Evolutionary conservation across 305 asterid genomes (phyloP).

Genomic region (Solanum chacoense): DNA sequence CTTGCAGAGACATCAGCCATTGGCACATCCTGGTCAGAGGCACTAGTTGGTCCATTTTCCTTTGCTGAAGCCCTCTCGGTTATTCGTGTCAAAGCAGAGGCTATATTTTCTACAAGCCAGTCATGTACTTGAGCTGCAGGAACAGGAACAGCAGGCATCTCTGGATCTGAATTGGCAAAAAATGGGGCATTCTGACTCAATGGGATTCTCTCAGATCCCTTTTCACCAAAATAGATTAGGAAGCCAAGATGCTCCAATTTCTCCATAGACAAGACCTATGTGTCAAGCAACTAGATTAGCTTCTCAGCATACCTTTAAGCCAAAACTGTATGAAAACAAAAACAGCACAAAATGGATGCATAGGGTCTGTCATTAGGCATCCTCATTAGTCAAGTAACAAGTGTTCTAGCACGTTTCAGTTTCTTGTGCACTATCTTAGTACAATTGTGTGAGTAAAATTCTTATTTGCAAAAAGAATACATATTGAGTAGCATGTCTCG

Average conservation of each 20-base stretch:
- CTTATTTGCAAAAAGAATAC: neutral
- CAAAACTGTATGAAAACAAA: neutral
- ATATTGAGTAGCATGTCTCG: neutral
- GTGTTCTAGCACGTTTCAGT: neutral
- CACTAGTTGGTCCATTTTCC: constrained; percentile 64
- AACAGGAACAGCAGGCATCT: constrained; percentile 97
- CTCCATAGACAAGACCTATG: constrained; percentile 76
- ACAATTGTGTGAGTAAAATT: neutral
- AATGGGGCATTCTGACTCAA: constrained; percentile 87
- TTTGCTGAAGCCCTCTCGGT: constrained; percentile 74
- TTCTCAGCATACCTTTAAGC: neutral
- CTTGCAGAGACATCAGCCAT: constrained; percentile 69
- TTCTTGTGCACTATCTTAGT: neutral
- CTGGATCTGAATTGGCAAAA: constrained; percentile 95
- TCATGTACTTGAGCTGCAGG: constrained; percentile 88
- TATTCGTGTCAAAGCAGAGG: constrained; percentile 67
- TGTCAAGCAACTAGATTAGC: neutral
- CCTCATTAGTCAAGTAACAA: neutral
- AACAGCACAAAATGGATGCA: neutral
- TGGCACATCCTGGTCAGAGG: constrained; percentile 76
- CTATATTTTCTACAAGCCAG: constrained; percentile 78
- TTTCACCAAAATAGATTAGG: constrained; percentile 76
- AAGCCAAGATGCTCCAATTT: constrained; percentile 81
- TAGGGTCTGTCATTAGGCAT: neutral
- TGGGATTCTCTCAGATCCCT: constrained; percentile 56